phyloP scores from a whole-genome alignment of 352 stramenopile species.

The Blastocystis sp. region DNA sequence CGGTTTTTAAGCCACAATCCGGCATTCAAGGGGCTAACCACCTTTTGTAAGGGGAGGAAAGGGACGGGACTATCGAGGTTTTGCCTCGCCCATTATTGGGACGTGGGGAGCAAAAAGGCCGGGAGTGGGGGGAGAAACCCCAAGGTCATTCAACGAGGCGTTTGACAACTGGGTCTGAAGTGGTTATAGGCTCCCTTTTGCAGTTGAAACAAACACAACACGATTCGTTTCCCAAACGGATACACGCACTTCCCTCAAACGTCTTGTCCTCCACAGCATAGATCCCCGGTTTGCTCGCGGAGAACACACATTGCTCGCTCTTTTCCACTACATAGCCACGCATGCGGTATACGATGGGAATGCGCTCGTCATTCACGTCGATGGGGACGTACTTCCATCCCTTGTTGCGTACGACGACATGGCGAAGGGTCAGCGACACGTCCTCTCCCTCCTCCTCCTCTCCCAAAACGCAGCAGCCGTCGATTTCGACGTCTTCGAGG shows the following conservation, averaged over 20 bases:
- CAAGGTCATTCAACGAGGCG: no score
- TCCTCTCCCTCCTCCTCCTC: slow-evolving; percentile 79
- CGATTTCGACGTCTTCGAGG: slow-evolving; percentile 78
- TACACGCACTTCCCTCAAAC: neutral
- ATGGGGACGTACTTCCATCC: slow-evolving; percentile 75
- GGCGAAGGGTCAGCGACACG: slow-evolving; percentile 76
- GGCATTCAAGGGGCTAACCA: neutral
- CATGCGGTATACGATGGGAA: slow-evolving; percentile 69
- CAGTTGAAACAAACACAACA: slow-evolving; percentile 11
- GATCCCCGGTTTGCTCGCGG: slow-evolving; percentile 74
- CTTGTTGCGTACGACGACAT: slow-evolving; percentile 77
- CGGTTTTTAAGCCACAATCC: neutral
- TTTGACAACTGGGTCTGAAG: no score
- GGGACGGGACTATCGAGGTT: slow-evolving; percentile 12
- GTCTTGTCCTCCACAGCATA: slow-evolving; percentile 74
- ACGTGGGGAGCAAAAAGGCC: neutral
- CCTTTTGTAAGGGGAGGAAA: slow-evolving; percentile 2
- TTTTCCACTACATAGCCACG: slow-evolving; percentile 70
- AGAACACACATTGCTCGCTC: slow-evolving; percentile 73
- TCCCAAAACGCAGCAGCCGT: slow-evolving; percentile 78
- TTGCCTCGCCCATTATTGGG: neutral
- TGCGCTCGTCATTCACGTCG: slow-evolving; percentile 67
- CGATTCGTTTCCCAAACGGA: slow-evolving; percentile 3
- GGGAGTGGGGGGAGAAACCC: no score
- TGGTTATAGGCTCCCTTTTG: neutral